Evolutionary conservation across 2,329 filamentous ascomycete species (phyloP).

Genomic region (Calonectria pseudoreteaudii): DNA sequence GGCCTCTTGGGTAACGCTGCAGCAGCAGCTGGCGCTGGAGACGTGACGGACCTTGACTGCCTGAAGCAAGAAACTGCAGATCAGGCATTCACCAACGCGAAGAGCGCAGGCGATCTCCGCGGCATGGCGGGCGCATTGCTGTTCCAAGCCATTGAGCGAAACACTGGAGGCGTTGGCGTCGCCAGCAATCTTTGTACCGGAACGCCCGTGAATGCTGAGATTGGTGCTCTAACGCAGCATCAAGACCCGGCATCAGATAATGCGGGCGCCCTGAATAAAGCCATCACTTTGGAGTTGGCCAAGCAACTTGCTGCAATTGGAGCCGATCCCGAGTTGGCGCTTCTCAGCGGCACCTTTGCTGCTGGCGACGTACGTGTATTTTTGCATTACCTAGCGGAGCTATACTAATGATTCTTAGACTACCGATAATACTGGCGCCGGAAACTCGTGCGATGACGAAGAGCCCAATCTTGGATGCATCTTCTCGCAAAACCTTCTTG

Average conservation of each 20-base stretch:
- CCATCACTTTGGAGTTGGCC: slow-evolving; percentile 69
- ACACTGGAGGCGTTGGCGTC: slow-evolving; percentile 52
- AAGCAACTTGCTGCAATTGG: slow-evolving; percentile 70
- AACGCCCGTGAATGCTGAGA: slow-evolving; percentile 72
- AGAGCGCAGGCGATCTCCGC: slow-evolving; percentile 61
- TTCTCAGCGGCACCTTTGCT: slow-evolving; percentile 72
- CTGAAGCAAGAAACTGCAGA: slow-evolving; percentile 64
- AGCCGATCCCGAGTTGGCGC: slow-evolving; percentile 70
- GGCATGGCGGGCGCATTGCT: slow-evolving; percentile 67
- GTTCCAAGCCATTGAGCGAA: slow-evolving; percentile 66
- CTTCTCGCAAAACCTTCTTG: slow-evolving; percentile 63
- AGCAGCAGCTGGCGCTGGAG: slow-evolving; percentile 56
- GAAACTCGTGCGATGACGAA: slow-evolving; percentile 59
- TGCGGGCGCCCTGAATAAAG: slow-evolving; percentile 69
- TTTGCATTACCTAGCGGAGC: not conserved
- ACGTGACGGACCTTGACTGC: slow-evolving; percentile 56
- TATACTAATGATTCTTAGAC: slow-evolving; percentile 4
- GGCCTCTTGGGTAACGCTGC: slow-evolving; percentile 55
- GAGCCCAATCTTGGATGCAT: slow-evolving; percentile 65
- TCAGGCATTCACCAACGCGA: slow-evolving; percentile 71
- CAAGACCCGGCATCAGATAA: slow-evolving; percentile 74
- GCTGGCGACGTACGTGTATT: slow-evolving; percentile 64
- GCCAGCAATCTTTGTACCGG: slow-evolving; percentile 60
- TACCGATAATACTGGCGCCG: slow-evolving; percentile 36
- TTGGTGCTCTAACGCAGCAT: slow-evolving; percentile 72